These are phyloP conservation scores for Tricholoma sp. DNA, from an alignment of 768 basidiomycete genomes.

Conservation along the genomic window DNA sequence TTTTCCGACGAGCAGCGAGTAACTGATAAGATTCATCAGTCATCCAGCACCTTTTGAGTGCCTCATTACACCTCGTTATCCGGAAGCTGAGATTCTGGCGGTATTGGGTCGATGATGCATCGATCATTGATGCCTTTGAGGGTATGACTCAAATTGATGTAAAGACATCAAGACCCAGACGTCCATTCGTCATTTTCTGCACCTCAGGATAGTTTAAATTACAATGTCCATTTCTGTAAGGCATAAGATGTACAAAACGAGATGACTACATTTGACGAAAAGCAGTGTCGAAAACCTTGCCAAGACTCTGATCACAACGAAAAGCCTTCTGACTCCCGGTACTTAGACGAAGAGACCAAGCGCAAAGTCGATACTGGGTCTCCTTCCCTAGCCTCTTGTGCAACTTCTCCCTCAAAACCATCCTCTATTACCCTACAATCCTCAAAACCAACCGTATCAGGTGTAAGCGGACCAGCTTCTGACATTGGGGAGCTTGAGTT, in stretches of 20 bases:
- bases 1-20: not conserved
- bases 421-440: not conserved
- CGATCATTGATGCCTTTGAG: too few species aligned
- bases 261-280: not conserved
- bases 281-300: not conserved
- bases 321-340: not conserved
- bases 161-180: too few species aligned
- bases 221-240: not conserved
- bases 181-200: too few species aligned
- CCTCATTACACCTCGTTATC: not conserved
- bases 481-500: constrained; percentile 6
- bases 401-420: constrained; percentile 2
- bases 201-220: too few species aligned
- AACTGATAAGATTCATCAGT: not conserved
- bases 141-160: too few species aligned
- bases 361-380: constrained; percentile 13
- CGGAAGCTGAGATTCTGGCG: not conserved
- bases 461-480: constrained; percentile 6
- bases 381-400: constrained; percentile 3
- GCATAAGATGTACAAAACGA: not conserved
- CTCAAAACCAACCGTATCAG: constrained; percentile 2
- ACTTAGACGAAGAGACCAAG: constrained; percentile 7
- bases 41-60: not conserved
- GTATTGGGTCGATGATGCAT: not conserved
- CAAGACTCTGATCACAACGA: not conserved